These are phyloP conservation scores for Magnaporthiopsis poae DNA, from an alignment of 2,329 filamentous ascomycete species.

Conservation along the genomic window DNA sequence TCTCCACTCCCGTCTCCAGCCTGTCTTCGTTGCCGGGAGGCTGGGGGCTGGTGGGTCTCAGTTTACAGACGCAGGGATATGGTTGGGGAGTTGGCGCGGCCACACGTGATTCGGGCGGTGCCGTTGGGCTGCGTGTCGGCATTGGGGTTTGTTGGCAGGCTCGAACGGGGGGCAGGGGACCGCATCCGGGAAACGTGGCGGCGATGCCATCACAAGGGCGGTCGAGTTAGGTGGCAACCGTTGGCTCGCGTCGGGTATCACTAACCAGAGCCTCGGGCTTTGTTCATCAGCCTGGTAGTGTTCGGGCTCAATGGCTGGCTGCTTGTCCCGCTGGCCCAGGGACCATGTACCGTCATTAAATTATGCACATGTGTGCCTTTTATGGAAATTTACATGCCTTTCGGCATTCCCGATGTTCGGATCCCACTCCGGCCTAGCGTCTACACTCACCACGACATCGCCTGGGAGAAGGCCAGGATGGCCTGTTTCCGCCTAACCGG, in stretches of 20 bases:
- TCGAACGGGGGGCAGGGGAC: not conserved
- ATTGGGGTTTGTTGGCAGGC: not conserved
- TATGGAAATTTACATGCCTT: not conserved
- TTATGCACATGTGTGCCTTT: too few species aligned
- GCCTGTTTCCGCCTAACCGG: not conserved
- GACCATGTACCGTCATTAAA: too few species aligned
- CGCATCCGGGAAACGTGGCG: not conserved
- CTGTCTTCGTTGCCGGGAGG: not conserved
- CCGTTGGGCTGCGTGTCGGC: not conserved
- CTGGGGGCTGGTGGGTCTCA: not conserved
- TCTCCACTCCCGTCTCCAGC: not conserved
- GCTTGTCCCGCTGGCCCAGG: not conserved
- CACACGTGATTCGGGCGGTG: not conserved
- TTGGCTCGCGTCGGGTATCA: not conserved
- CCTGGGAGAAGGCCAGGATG: not conserved
- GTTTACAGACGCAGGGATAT: not conserved
- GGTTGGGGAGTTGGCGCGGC: not conserved
- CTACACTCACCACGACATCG: not conserved
- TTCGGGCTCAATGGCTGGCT: not conserved
- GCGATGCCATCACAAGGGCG: not conserved
- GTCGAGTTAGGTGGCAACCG: not conserved
- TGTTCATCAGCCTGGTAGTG: not conserved
- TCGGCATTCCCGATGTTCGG: not conserved
- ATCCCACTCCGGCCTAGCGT: not conserved
- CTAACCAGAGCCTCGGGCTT: not conserved